These are phyloP conservation scores for Penicillium sp. DNA, from an alignment of 2,329 filamentous ascomycete genomes.

Conservation along the genomic window DNA sequence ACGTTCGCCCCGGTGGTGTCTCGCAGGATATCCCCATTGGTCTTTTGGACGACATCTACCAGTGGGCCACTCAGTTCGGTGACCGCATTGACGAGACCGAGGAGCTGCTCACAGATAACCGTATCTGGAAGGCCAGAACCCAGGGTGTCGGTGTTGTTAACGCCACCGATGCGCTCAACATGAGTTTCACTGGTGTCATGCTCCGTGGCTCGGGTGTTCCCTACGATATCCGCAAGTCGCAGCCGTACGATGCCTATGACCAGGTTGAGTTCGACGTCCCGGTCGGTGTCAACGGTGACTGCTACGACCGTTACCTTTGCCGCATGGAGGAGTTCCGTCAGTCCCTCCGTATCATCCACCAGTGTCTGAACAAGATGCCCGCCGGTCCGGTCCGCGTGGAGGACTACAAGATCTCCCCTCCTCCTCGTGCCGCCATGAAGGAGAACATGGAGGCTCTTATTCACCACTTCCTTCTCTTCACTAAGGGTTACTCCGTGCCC, in stretches of 20 bases:
- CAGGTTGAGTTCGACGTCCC: conserved; percentile 97
- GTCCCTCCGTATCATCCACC: conserved; percentile 93
- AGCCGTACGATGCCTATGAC: conserved; percentile 96
- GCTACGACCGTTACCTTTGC: conserved; percentile 97
- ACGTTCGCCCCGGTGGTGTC: conserved; percentile 91
- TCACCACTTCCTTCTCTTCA: conserved; percentile 97
- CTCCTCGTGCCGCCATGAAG: conserved; percentile 97
- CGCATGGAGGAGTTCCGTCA: conserved; percentile 99
- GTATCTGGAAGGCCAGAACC: conserved; percentile 94
- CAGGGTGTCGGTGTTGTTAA: conserved; percentile 84
- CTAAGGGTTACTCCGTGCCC: conserved; percentile 94
- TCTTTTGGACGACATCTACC: conserved; percentile 96
- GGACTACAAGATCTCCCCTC: conserved; percentile 96
- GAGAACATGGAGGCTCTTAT: conserved; percentile 99
- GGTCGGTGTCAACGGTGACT: conserved; percentile 92
- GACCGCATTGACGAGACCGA: conserved; percentile 98
- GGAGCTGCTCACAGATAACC: conserved; percentile 96
- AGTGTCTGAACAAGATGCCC: conserved; percentile 98
- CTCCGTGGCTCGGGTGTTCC: conserved; percentile 91
- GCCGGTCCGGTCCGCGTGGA: conserved; percentile 87
- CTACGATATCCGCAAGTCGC: conserved; percentile 92
- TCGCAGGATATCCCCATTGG: conserved; percentile 90
- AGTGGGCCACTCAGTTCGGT: conserved; percentile 98
- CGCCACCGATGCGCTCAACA: conserved; percentile 89
- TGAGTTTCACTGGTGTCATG: conserved; percentile 95